Evolutionary conservation across 2,329 filamentous ascomycete genomes (phyloP).

Genomic region (Achaetomium macrosporum): DNA sequence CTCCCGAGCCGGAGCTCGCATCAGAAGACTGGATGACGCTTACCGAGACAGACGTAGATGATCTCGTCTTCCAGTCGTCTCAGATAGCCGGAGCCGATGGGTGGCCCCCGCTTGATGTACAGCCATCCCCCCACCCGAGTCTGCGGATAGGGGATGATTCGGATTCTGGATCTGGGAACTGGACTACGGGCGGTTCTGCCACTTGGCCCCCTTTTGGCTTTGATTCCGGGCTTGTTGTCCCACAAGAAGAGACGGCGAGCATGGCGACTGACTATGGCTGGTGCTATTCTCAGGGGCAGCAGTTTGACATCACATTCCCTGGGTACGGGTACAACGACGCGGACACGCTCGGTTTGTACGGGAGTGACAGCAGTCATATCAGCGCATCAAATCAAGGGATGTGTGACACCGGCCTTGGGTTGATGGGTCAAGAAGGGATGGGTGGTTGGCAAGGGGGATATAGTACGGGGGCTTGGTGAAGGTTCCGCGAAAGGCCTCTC

Average conservation of each 20-base stretch:
- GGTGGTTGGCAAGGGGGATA: slow-evolving; percentile 1
- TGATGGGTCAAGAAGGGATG: not conserved
- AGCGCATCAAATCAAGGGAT: not conserved
- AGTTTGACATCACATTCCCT: not conserved
- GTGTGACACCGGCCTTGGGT: not conserved
- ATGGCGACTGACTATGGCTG: too few relatives aligned
- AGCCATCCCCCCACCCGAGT: not conserved
- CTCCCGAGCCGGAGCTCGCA: slow-evolving; percentile 8
- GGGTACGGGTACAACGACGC: not conserved
- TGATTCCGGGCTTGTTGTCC: too few relatives aligned
- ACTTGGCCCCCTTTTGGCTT: too few relatives aligned
- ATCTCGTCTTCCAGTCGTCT: slow-evolving; percentile 3
- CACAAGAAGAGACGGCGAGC: too few relatives aligned
- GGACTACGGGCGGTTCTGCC: too few relatives aligned
- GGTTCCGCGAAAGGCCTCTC: not conserved
- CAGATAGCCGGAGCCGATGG: not conserved
- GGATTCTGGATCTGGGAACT: not conserved
- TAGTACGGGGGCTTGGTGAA: not conserved
- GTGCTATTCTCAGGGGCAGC: too few relatives aligned
- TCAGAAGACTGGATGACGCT: slow-evolving; percentile 4
- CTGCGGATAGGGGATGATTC: not conserved
- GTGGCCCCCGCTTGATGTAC: not conserved
- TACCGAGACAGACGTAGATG: slow-evolving; percentile 7
- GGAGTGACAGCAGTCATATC: not conserved
- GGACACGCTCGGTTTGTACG: not conserved